phyloP scores from a whole-genome alignment of 345 rosid species.

The Syzygium grande region DNA sequence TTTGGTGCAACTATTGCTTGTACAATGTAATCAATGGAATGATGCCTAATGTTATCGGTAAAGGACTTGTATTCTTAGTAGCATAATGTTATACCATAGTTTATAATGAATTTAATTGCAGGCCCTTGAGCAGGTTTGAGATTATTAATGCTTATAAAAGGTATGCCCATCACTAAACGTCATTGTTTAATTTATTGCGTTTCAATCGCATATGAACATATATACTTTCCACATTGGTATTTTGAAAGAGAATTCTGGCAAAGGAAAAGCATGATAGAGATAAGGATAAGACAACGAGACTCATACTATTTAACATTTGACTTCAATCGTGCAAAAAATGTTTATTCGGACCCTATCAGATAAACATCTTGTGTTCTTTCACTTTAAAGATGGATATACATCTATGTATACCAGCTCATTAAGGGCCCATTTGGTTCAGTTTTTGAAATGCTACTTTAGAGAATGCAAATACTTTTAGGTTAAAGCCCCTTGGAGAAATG shows the following conservation, averaged over 20 bases:
- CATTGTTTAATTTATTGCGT: no score
- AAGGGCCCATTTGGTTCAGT: no score
- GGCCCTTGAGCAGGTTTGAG: not conserved
- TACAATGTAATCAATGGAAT: not conserved
- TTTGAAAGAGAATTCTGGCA: not conserved
- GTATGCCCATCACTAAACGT: not conserved
- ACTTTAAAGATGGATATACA: no score
- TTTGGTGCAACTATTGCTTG: not conserved
- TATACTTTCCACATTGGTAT: not conserved
- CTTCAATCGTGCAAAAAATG: no score
- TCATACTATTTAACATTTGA: not conserved
- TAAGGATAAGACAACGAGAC: not conserved
- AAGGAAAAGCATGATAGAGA: not conserved
- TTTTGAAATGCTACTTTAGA: no score
- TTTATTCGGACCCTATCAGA: not conserved
- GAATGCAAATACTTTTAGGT: no score
- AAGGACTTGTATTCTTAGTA: not conserved
- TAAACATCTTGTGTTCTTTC: not conserved
- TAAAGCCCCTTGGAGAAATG: no score
- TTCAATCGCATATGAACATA: not conserved
- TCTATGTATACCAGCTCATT: not conserved
- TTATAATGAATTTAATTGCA: not conserved
- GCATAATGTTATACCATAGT: not conserved
- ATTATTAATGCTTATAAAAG: not conserved
- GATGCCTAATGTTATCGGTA: not conserved